Conservation (phyloP, 495 filamentous ascomycete genomes). For the Neurospora africana region DNA sequence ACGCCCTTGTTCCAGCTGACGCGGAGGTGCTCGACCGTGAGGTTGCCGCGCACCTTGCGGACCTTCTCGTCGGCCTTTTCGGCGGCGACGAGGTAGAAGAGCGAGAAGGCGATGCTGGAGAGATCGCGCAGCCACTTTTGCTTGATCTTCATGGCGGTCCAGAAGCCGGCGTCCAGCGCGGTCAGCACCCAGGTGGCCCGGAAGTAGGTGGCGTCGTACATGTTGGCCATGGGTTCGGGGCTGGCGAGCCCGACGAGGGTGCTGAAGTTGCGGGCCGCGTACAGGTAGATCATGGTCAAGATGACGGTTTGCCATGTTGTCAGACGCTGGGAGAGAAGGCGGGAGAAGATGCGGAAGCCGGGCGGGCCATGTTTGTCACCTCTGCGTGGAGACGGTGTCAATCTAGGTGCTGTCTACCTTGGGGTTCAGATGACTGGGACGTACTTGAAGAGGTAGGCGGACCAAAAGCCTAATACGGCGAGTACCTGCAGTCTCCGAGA, state of each 20-base stretch:
- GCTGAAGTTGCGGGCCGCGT: constrained; percentile 82
- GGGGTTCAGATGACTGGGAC: constrained; percentile 7
- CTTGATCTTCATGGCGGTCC: constrained; percentile 90
- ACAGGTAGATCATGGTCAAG: constrained; percentile 82
- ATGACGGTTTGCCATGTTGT: constrained; percentile 86
- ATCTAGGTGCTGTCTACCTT: not conserved
- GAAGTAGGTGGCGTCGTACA: constrained; percentile 92
- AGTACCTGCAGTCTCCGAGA: constrained; percentile 91
- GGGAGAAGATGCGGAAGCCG: constrained; percentile 59
- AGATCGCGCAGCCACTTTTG: constrained; percentile 75
- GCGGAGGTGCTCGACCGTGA: constrained; percentile 86
- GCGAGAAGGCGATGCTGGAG: constrained; percentile 66
- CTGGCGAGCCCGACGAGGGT: constrained; percentile 85
- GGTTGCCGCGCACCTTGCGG: constrained; percentile 71
- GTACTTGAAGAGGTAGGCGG: constrained; percentile 65
- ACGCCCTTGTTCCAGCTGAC: constrained; percentile 91
- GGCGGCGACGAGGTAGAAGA: constrained; percentile 85
- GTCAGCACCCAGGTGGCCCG: constrained; percentile 96
- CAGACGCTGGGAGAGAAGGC: constrained; percentile 50
- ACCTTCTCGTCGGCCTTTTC: constrained; percentile 96
- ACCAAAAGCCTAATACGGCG: constrained; percentile 85
- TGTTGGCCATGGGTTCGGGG: constrained; percentile 86
- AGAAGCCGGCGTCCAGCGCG: constrained; percentile 90
- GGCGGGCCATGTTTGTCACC: constrained; percentile 85
- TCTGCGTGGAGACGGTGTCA: constrained; percentile 28